phyloP scores from a whole-genome alignment of 2,329 filamentous ascomycete species.

The Ophiostoma angusticollis region DNA sequence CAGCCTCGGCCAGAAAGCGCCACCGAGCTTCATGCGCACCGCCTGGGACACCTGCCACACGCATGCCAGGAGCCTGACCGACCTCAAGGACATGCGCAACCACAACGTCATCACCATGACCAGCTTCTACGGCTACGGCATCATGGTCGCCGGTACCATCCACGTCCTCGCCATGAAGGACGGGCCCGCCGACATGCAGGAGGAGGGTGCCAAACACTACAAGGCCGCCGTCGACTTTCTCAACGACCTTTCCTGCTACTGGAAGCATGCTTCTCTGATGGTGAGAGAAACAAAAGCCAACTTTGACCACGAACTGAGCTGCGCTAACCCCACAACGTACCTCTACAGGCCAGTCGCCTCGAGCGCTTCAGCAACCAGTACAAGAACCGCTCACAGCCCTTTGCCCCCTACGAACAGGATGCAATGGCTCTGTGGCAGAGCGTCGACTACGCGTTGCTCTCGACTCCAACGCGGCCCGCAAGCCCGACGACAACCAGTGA shows the following conservation, averaged over 20 bases:
- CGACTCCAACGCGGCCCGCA: neutral
- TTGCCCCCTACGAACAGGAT: neutral
- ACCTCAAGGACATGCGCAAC: neutral
- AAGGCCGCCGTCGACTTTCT: neutral
- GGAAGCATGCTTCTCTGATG: neutral
- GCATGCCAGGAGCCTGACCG: neutral
- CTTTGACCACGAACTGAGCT: too few species aligned
- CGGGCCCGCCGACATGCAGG: neutral
- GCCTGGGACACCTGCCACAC: neutral
- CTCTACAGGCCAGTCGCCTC: neutral
- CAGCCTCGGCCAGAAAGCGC: neutral
- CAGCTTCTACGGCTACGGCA: constrained; percentile 1
- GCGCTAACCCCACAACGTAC: too few species aligned
- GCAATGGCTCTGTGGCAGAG: neutral
- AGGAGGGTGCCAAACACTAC: neutral
- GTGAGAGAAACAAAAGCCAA: too few species aligned
- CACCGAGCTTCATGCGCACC: neutral
- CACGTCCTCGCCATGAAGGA: constrained; percentile 2
- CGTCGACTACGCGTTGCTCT: constrained; percentile 1
- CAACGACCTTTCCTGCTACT: neutral
- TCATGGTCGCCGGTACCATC: constrained; percentile 2
- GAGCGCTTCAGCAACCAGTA: neutral
- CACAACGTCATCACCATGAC: neutral
- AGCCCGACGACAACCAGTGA: neutral
- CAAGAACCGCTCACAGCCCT: neutral